Percentiles rank a stretch among this genome's conserved stretches.
Evolutionary conservation across 2,329 filamentous ascomycete species (phyloP).

Genomic region (Aspergillus sclerotialis): DNA sequence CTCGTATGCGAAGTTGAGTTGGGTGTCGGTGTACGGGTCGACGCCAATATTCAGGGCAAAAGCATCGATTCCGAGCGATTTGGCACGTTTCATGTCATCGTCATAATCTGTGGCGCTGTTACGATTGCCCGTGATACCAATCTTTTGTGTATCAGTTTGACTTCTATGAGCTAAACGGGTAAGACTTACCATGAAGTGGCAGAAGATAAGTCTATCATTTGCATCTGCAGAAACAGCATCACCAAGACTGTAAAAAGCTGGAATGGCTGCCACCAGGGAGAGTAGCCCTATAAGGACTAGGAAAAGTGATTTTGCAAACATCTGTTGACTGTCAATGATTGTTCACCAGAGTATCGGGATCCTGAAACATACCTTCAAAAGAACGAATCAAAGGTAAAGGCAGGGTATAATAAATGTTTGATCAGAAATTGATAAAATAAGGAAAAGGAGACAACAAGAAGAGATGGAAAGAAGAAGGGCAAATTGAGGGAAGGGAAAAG

Average conservation of each 20-base stretch:
- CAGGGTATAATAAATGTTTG: not conserved
- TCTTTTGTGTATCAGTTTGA: no score
- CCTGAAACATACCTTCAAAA: no score
- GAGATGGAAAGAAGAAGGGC: no score
- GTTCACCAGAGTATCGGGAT: no score
- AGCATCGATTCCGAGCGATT: slow-evolving; percentile 39
- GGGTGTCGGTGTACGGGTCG: slow-evolving; percentile 38
- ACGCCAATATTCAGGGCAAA: slow-evolving; percentile 47
- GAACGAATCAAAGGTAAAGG: no score
- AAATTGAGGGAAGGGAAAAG: no score
- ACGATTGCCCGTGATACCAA: slow-evolving; percentile 41
- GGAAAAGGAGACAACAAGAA: no score
- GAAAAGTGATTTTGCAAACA: slow-evolving; percentile 11
- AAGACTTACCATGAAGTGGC: slow-evolving; percentile 38
- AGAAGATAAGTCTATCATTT: slow-evolving; percentile 31
- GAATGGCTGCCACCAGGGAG: slow-evolving; percentile 11
- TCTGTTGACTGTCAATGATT: no score
- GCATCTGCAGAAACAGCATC: slow-evolving; percentile 1
- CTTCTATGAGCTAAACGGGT: no score
- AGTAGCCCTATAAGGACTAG: slow-evolving; percentile 11
- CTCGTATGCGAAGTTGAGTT: slow-evolving; percentile 45
- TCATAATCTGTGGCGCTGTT: slow-evolving; percentile 40
- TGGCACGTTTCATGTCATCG: slow-evolving; percentile 41
- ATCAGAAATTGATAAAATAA: no score
- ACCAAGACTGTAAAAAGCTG: slow-evolving; percentile 2